Evolutionary conservation across 192 early-diverging fungal genomes (phyloP), one percentile per base, ranked within the genome.

Genomic region (Coemansia sp.): DNA sequence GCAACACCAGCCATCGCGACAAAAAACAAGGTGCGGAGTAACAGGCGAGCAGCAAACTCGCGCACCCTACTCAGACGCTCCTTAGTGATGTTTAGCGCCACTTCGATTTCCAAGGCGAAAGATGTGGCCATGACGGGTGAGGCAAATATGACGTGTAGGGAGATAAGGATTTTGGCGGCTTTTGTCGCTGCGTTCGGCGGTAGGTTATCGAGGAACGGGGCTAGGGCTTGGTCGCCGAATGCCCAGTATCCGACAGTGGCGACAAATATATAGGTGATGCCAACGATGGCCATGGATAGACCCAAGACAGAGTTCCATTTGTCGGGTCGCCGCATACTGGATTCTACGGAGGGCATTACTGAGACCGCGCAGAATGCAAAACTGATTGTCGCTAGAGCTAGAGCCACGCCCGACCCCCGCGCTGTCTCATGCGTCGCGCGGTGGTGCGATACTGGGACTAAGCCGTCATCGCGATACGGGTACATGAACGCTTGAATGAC

Each of bases 321-420:
- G 6, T 83, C 62, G 23, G 90, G 91, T 17, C 87, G 77, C 60
- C 79, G 78, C 93, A 94, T 93, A 48, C 88, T 87, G 2, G 85
- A 78, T 64, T 94, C 91, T 17, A 94, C 90, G 59, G 91, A 86
- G 42, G 92, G 89, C 77, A 93, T 94, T 19, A 93, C 89, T 8
- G 82, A 90, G 63, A 92, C 93, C 14, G 91, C 93, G 45, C 89
- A 85, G 70, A 87, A 94, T 46, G 88, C 87, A 76, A 94, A 93
- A 19, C 87, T 89, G 76, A 94, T 90, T 7, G 89, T 89, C 9
- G 89, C 89, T 19, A 94, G 70, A 0, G 92, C 89, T 10, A 86
- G 80, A 4, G 92, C 90, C 32, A 94, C 83, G 60, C 86, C 86
- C 3, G 65, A 44, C 32, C 83, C 81, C 50, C 86, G 87, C n/a